Evolutionary conservation across 129 eudicot genomes (phyloP), one percentile per base, ranked within the genome.

Genomic region (Gnaphalium uliginosum): DNA sequence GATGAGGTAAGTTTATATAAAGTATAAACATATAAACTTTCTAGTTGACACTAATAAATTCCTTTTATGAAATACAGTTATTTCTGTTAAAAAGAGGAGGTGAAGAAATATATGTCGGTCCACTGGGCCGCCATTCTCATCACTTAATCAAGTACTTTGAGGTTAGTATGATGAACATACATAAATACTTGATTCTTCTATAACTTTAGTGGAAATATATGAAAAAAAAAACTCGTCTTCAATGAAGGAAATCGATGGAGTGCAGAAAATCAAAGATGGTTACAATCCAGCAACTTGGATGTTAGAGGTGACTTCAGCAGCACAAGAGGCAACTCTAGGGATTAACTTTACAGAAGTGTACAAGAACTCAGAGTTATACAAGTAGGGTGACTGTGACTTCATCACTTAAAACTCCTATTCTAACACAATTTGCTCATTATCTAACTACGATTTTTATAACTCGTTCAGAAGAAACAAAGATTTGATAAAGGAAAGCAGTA

Each of bases 241-340:
- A 14, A 84, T 76, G 5, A 66, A 92, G 97, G 92, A 72, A 24
- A 88, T 88, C n/a, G 35, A 74, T 5, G 92, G 94, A 79, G 88
- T 89, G 53, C 64, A 43, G 23, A 92, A 86, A 73, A 82, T 89
- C 11, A 92, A 83, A 86, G 96, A 92, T 23, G 96, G 94, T 35
- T 81, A 86, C 29, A 89, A 92, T 67, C 96, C 94, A 13, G 96
- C 98, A 66, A 92, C 96, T 32, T 89, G 96, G 96, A 92, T 89
- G 95, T 82, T 92, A 79, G 98, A 92, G 54, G 90, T 84, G 56
- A 87, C 92, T 51, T 84, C 98, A 27, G 68, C 83, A 39, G 85
- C 86, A 71, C 96, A 90, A 64, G 98, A 92, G 87, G 75, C 89
- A 61, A 75, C 83, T 70, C 75, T 81, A 43, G 87, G 87, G 29